These are phyloP conservation scores for Oryza glaberrima DNA, from an alignment of 176 grass and related monocot genomes.

Conservation along the genomic window DNA sequence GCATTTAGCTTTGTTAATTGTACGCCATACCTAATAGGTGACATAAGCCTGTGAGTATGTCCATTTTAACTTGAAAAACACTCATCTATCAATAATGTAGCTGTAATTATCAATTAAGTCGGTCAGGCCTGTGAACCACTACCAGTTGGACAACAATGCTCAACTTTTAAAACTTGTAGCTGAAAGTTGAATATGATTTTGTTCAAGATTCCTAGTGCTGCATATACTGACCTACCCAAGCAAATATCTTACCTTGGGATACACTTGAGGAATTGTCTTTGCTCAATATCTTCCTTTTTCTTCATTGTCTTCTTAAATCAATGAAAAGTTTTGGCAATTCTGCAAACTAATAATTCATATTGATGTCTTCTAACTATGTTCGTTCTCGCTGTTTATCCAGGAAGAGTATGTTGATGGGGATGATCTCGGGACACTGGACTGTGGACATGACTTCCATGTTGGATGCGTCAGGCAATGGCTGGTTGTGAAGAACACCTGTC, in stretches of 20 bases:
- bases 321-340: background rate
- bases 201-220: background rate
- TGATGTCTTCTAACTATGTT: background rate
- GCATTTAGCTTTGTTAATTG: slow-evolving; percentile 1
- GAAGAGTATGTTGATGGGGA: slow-evolving; percentile 60
- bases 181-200: background rate
- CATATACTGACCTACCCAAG: background rate
- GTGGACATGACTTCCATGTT: slow-evolving; percentile 55
- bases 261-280: background rate
- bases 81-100: background rate
- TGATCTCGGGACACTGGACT: slow-evolving; percentile 50
- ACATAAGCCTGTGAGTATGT: background rate
- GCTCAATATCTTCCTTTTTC: background rate
- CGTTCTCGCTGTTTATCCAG: slow-evolving; percentile 23
- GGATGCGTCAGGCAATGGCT: slow-evolving; percentile 65
- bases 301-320: background rate
- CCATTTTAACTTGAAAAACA: background rate
- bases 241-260: background rate
- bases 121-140: background rate
- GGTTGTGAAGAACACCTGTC: slow-evolving; percentile 56
- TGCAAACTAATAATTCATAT: background rate
- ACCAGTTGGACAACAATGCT: background rate
- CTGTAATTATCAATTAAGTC: background rate
- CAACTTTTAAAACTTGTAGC: background rate
- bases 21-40: background rate